A percentile compares a stretch with the other conserved stretches of the same genome.
Conservation (phyloP, 148 eudicot genomes). For the Silene uniflora region DNA sequence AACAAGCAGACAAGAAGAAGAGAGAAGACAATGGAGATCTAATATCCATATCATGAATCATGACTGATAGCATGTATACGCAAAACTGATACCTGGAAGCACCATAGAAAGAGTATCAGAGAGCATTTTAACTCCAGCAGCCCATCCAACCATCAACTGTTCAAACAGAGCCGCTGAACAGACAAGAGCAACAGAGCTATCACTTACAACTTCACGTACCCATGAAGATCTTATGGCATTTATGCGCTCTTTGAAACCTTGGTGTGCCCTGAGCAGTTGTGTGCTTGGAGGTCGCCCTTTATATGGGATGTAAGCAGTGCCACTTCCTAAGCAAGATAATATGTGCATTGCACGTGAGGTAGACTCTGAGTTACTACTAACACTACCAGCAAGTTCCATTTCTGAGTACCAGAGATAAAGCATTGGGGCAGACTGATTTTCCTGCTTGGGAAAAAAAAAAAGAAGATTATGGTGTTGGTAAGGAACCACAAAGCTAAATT, state of each 20-base stretch:
- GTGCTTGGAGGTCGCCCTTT: conserved; percentile 62
- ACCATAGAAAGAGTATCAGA: conserved; percentile 77
- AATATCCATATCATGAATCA: background rate
- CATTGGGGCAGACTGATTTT: conserved; percentile 50
- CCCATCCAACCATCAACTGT: conserved; percentile 75
- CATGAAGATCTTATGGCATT: conserved; percentile 48
- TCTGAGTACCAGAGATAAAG: conserved; percentile 85
- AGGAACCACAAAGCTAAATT: background rate
- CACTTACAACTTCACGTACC: conserved; percentile 58
- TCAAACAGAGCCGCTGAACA: conserved; percentile 91
- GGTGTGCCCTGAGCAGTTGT: conserved; percentile 82
- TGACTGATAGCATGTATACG: background rate
- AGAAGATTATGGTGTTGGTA: background rate
- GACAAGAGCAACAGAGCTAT: conserved; percentile 58
- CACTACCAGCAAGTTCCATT: conserved; percentile 49
- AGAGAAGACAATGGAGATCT: background rate
- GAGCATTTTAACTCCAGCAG: conserved; percentile 60
- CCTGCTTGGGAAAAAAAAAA: conserved; percentile 43
- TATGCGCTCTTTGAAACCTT: conserved; percentile 76
- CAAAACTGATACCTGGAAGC: conserved; percentile 62
- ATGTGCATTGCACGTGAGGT: conserved; percentile 62
- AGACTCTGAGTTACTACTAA: conserved; percentile 45
- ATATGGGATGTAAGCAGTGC: conserved; percentile 60
- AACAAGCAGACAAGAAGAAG: background rate
- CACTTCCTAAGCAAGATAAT: conserved; percentile 80